These are phyloP conservation scores for Penicillium turbatum DNA, from an alignment of 495 filamentous ascomycete genomes.

Conservation along the genomic window DNA sequence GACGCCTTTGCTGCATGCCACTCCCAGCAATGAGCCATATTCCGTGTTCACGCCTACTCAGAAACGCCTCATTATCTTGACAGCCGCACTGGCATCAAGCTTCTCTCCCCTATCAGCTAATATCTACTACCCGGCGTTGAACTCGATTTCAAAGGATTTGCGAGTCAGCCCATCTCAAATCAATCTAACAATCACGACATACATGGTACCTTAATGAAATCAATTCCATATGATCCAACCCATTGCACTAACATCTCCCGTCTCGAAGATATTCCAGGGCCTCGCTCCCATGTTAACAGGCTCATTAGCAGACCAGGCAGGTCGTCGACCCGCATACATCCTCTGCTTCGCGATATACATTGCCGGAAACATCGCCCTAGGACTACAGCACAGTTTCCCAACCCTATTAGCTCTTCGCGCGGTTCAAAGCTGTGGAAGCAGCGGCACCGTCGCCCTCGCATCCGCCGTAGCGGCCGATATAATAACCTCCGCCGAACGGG, in stretches of 20 bases:
- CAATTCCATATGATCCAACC: neutral
- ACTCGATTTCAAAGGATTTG: conserved; percentile 37
- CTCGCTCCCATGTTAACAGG: conserved; percentile 49
- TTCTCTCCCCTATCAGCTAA: conserved; percentile 43
- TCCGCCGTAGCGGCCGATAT: conserved; percentile 47
- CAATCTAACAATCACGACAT: conserved; percentile 50
- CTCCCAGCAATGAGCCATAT: conserved; percentile 6
- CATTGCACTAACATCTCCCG: neutral
- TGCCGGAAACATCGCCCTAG: conserved; percentile 43
- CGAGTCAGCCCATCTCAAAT: conserved; percentile 37
- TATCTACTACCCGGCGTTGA: conserved; percentile 48
- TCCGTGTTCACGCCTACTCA: conserved; percentile 24
- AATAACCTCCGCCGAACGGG: conserved; percentile 42
- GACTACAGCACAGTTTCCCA: conserved; percentile 40
- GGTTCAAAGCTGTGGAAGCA: conserved; percentile 48
- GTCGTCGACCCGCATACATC: conserved; percentile 48
- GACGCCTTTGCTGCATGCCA: conserved; percentile 16
- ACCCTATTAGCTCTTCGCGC: conserved; percentile 45
- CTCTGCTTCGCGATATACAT: conserved; percentile 46
- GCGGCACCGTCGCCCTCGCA: conserved; percentile 43
- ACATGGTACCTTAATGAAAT: conserved; percentile 33
- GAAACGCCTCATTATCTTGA: conserved; percentile 27
- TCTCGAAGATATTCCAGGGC: conserved; percentile 44
- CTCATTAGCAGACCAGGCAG: conserved; percentile 45
- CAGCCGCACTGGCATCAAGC: conserved; percentile 28